Base-by-base conservation (phyloP, 179 eudicot species). In the Spinacia oleracea region DNA sequence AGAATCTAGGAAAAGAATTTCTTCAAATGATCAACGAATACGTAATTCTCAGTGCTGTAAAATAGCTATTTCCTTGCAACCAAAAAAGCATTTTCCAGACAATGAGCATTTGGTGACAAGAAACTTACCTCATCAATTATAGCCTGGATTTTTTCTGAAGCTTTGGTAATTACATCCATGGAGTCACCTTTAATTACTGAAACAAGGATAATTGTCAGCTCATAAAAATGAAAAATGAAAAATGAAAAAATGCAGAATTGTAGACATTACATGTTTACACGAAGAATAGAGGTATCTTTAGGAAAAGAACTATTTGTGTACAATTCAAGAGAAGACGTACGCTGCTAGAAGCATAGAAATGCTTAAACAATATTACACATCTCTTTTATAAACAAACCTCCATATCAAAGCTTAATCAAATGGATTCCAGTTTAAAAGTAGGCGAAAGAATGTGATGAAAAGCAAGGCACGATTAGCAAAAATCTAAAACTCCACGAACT, bases 101-200 rank as follows among this genome's bases (percentile, higher is more conserved):
- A 62, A 38, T 38, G 45, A 18, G 16, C 32, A 65, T 68, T 18
- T n/a, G 25, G 25, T 45, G 21, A 45, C 55, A n/a, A 65, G 65
- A 43, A 58, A 81, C 85, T 81, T 68, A 91, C 98, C 98, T 94
- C 88, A 63, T 89, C 84, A 56, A 92, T 79, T 73, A 90, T 64
- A 48, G 65, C 70, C 72, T 89, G 91, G 80, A 94, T 83, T 83
- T 79, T 89, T 78, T 87, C 88, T 48, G 96, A 89, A 77, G 97
- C 97, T 83, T 66, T 83, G 65, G 86, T 48, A 69, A 90, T 82
- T 50, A 70, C 82, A 79, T 90, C 91, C 79, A 85, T 66, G 71
- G 90, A 91, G 62, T 78, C 83, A 55, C 96, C 92, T 84, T 87
- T 85, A 73, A 91, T 84, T 32, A 88, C 93, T 88, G 86, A 86